Evolutionary conservation across 2,329 filamentous ascomycete species (phyloP).

Genomic region (Colletotrichum eleusines): DNA sequence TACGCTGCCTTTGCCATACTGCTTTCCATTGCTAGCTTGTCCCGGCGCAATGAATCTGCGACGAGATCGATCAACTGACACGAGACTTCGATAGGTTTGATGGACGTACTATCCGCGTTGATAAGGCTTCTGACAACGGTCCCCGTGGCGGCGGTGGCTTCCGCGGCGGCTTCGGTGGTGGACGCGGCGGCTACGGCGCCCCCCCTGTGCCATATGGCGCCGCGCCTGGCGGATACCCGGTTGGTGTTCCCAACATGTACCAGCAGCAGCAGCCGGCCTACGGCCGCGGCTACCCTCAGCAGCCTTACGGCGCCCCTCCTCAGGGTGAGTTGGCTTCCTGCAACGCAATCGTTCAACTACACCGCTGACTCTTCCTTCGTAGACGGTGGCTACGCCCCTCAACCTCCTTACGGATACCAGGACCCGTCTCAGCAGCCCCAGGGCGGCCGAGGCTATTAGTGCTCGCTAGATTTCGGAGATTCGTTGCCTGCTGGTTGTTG

Average conservation of each 20-base stretch:
- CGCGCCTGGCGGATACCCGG: conserved; percentile 50
- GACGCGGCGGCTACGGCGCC: conserved; percentile 51
- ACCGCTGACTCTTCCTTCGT: conserved; percentile 4
- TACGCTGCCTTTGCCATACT: conserved; percentile 61
- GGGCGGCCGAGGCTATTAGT: conserved; percentile 57
- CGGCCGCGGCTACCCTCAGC: conserved; percentile 59
- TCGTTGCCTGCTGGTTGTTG: conserved; percentile 41
- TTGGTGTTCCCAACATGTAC: conserved; percentile 54
- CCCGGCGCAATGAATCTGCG: conserved; percentile 37
- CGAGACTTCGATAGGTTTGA: conserved; percentile 77
- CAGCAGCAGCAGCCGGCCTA: conserved; percentile 51
- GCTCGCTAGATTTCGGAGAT: conserved; percentile 41
- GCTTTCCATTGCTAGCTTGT: conserved; percentile 42
- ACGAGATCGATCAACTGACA: conserved; percentile 3
- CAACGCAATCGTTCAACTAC: neutral
- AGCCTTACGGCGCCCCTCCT: conserved; percentile 51
- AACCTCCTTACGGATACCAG: conserved; percentile 58
- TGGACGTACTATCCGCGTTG: conserved; percentile 92
- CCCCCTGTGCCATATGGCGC: conserved; percentile 51
- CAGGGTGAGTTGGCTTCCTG: conserved; percentile 52
- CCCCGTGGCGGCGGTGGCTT: conserved; percentile 66
- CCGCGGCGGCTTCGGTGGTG: conserved; percentile 55
- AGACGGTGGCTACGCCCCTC: conserved; percentile 35
- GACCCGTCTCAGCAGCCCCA: conserved; percentile 56
- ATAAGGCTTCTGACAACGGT: conserved; percentile 89